These are phyloP conservation scores for Cyberlindnera amylophila DNA, from an alignment of 805 yeast genomes.

Conservation along the genomic window DNA sequence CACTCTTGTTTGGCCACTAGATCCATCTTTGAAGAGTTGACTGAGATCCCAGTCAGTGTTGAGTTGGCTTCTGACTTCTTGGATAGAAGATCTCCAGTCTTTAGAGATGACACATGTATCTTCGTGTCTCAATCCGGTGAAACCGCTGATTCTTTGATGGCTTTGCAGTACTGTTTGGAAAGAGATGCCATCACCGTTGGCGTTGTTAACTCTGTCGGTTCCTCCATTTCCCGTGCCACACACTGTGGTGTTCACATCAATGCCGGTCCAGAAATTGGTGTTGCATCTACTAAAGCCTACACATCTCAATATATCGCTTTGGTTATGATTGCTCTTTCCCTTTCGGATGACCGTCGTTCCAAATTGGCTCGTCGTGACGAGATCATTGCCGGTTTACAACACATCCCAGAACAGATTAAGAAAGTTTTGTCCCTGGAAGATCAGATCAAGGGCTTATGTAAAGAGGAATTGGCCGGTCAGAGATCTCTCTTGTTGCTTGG, in stretches of 20 bases:
- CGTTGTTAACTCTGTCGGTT: slow-evolving; percentile 96
- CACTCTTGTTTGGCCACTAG: slow-evolving; percentile 98
- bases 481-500: slow-evolving; percentile 89
- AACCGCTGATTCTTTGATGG: slow-evolving; percentile 96
- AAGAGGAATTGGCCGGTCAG: slow-evolving; percentile 67
- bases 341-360: slow-evolving; percentile 87
- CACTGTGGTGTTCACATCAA: slow-evolving; percentile 99
- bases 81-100: slow-evolving; percentile 94
- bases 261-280: slow-evolving; percentile 99
- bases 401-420: slow-evolving; percentile 82
- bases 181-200: slow-evolving; percentile 98
- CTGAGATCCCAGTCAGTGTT: slow-evolving; percentile 90
- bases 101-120: slow-evolving; percentile 95
- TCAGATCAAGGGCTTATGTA: slow-evolving; percentile 71
- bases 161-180: slow-evolving; percentile 91
- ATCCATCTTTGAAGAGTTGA: slow-evolving; percentile 91
- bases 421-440: slow-evolving; percentile 71
- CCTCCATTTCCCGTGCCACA: slow-evolving; percentile 92
- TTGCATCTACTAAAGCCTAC: slow-evolving; percentile 98
- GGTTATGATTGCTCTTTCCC: slow-evolving; percentile 93
- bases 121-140: slow-evolving; percentile 99
- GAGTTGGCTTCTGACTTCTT: slow-evolving; percentile 93
- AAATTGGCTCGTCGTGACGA: slow-evolving; percentile 71
- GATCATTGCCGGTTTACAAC: slow-evolving; percentile 80
- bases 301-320: slow-evolving; percentile 97